Conservation (phyloP, 2,329 filamentous ascomycete genomes). For the Nemania sp. region DNA sequence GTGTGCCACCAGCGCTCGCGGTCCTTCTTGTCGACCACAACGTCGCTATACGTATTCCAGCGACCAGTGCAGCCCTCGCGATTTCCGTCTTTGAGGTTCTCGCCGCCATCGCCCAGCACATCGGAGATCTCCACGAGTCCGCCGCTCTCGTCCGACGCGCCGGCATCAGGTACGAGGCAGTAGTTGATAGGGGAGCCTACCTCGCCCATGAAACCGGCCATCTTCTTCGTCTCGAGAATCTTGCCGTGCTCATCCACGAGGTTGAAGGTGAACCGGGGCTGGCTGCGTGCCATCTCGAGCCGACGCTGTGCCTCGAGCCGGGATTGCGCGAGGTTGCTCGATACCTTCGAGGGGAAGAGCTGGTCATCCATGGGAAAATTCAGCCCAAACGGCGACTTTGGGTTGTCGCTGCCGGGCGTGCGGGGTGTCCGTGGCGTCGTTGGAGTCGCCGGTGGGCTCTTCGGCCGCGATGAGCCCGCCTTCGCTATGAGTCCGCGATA, state of each 20-base stretch:
- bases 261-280: constrained; percentile 62
- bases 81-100: constrained; percentile 43
- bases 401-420: constrained; percentile 27
- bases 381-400: constrained; percentile 30
- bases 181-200: constrained; percentile 65
- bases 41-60: constrained; percentile 47
- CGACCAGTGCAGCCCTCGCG: constrained; percentile 51
- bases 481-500: constrained; percentile 44
- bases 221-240: constrained; percentile 55
- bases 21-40: constrained; percentile 48
- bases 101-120: constrained; percentile 53
- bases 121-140: constrained; percentile 59
- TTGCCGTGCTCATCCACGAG: constrained; percentile 59
- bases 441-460: constrained; percentile 40
- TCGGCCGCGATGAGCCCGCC: constrained; percentile 31
- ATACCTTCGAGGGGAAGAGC: constrained; percentile 38
- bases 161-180: constrained; percentile 60
- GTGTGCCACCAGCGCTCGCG: constrained; percentile 57
- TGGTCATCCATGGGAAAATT: constrained; percentile 36
- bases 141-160: constrained; percentile 60
- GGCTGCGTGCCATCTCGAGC: constrained; percentile 60
- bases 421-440: constrained; percentile 41
- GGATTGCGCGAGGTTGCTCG: constrained; percentile 54
- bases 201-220: constrained; percentile 67
- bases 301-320: constrained; percentile 69